Base-by-base conservation (phyloP, 2,329 filamentous ascomycete genomes). In the Aspergillus sp. region DNA sequence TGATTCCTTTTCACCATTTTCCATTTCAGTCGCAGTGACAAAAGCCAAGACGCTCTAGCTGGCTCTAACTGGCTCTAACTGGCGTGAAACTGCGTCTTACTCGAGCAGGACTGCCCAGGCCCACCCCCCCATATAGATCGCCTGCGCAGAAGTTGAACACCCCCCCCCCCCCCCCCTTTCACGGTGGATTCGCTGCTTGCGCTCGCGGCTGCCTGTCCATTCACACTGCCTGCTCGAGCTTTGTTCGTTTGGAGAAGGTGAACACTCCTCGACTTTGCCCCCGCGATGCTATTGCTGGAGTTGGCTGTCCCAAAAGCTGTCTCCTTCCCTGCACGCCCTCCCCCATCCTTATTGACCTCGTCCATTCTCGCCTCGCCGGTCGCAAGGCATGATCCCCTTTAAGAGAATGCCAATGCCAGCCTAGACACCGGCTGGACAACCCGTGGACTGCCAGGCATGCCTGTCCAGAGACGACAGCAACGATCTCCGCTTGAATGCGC, bases 401-500 rank as follows among this genome's bases (percentile, higher is more conserved):
- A 27, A 53, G 41, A 46, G 24, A 8, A 46, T 46, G 41, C 27
- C 40, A 40, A 53, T 53, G 51, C 51, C 51, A 45, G 51, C 44
- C 46, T 53, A 53, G 42, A 39, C 41, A 33, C 48, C 37, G 41
- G 42, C 51, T n/a, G 30, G 47, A 49, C 30, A 30, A 30, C 20
- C 33, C 33, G 47, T 41, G 17, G 44, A 20, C 17, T 22, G 17
- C n/a, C 17, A 46, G 27, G 9, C 20, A 53, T 53, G 51, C 51
- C 51, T 46, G 41, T 37, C n/a, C 51, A 45, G 51, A 34, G 51
- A 46, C 51, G 41, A 24, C 51, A 37, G 3, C 41, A 39, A 34
- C 39, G 27, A 40, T 39, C 51, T 4, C 41, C 17, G 30, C 41
- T 53, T n/a, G 51, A 53, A 53, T 53, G 51, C 41, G 51, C 51